Percentiles rank a stretch among this genome's conserved stretches.
These are phyloP conservation scores for Lactarius quietus DNA, from an alignment of 768 basidiomycete species.

Conservation along the genomic window DNA sequence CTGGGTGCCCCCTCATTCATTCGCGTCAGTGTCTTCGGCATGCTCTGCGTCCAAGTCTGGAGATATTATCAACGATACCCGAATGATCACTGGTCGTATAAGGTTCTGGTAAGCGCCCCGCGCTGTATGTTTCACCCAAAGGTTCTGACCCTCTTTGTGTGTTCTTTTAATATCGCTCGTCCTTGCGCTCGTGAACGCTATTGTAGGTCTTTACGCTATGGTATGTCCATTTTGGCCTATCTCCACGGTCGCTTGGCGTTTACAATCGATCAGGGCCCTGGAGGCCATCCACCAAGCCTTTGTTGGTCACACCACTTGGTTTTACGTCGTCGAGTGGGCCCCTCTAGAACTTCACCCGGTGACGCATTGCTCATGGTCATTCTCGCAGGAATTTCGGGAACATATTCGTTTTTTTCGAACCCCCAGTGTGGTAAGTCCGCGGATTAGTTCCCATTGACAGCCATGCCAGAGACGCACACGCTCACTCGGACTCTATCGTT, in stretches of 20 bases:
- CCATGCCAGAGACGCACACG: neutral
- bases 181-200: neutral
- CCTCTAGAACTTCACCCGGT: neutral
- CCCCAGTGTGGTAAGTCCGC: slow-evolving; percentile 25
- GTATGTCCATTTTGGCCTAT: slow-evolving; percentile 5
- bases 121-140: neutral
- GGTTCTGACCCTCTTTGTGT: neutral
- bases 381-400: slow-evolving; percentile 13
- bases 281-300: slow-evolving; percentile 23
- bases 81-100: slow-evolving; percentile 20
- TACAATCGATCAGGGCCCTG: slow-evolving; percentile 12
- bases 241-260: neutral
- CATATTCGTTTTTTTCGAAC: slow-evolving; percentile 3
- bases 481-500: neutral
- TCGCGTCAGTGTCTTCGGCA: slow-evolving; percentile 22
- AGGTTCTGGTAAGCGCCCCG: slow-evolving; percentile 22
- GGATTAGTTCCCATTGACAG: neutral
- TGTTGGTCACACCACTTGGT: slow-evolving; percentile 22
- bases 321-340: slow-evolving; percentile 17
- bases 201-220: slow-evolving; percentile 20
- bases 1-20: slow-evolving; percentile 2
- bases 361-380: neutral
- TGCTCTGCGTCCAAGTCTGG: slow-evolving; percentile 24
- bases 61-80: slow-evolving; percentile 24
- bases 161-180: neutral